Base-by-base conservation (phyloP, 192 early-diverging fungal species). In the Podochytrium sp. region DNA sequence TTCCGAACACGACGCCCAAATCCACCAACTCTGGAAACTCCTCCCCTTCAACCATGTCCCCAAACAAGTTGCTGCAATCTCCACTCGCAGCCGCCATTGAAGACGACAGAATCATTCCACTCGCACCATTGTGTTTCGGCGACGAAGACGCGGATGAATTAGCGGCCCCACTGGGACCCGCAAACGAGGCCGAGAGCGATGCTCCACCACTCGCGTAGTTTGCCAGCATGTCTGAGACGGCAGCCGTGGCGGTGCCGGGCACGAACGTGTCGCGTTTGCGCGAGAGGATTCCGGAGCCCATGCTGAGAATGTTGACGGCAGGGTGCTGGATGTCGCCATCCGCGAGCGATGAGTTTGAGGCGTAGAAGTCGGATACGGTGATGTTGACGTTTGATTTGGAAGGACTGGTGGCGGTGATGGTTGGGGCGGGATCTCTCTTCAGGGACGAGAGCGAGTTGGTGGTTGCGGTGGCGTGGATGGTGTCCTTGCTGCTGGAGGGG, bases 1-100 rank as follows among this genome's bases (percentile, higher is more conserved):
- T 55, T 27, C 74, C 76, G 65, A 80, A 80, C 7, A 81, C 27
- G 18, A 65, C 42, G 16, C 67, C 34, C 43, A 80, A 73, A 59
- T 61, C 72, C 68, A 80, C 34, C 40, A 61, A 37, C 27, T 49
- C 52, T 2, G 76, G 76, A 30, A 78, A 79, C 35, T 53, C 66
- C 29, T 49, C 61, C 4, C 66, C 55, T 47, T 72, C 61, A 35
- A 65, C 10, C 39, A 3, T 27, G 49, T 57, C 66, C 20, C 65
- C 67, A 58, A 60, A 57, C 32, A 67, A 25, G n/a, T 68, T 47
- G 41, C 14, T 73, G 50, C 30, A 56, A 65, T 63, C 58, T 42
- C 7, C 14, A n/a, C n/a, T n/a, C 16, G 29, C 27, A 63, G 18
- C 61, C 5, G 12, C 37, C 10, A 20, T 47, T 12, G 43, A 47